Evolutionary conservation across 345 rosid genomes (phyloP).

Genomic region (Euphorbia pulcherrima): DNA sequence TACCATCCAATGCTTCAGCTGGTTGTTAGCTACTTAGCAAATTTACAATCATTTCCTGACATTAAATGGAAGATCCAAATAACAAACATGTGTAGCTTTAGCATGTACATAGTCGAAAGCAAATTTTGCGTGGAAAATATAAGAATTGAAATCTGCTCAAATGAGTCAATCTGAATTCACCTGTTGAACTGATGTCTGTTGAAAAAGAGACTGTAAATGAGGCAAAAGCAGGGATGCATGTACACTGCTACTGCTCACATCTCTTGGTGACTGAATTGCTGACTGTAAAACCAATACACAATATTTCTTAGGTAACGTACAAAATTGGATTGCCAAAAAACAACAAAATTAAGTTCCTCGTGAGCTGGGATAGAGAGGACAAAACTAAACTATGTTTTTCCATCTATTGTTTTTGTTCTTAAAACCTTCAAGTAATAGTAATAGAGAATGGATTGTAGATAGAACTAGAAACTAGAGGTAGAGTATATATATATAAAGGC

Average conservation of each 20-base stretch:
- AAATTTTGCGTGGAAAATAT: not conserved
- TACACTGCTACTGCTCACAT: conserved; percentile 36
- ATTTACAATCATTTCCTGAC: conserved; percentile 71
- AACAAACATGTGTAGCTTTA: not conserved
- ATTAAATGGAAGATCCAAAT: conserved; percentile 23
- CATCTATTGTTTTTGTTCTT: not conserved
- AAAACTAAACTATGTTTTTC: not conserved
- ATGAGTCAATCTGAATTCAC: conserved; percentile 29
- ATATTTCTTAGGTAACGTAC: not conserved
- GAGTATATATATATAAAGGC: not conserved
- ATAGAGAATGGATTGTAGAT: not conserved
- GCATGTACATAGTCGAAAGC: conserved; percentile 1
- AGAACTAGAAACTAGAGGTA: conserved; percentile 5
- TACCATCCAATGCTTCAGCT: conserved; percentile 63
- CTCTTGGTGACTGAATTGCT: conserved; percentile 50
- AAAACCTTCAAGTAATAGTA: conserved; percentile 1
- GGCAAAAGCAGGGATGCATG: conserved; percentile 49
- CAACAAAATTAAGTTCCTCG: not conserved
- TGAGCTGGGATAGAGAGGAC: not conserved
- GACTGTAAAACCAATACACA: conserved; percentile 41
- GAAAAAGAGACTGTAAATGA: conserved; percentile 83
- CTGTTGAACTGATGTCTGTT: conserved; percentile 89
- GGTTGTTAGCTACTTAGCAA: conserved; percentile 67
- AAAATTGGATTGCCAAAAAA: not conserved
- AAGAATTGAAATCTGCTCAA: not conserved